Evolutionary conservation across 1,284 basidiomycete genomes (phyloP), one percentile per base, ranked within the genome.

Genomic region (Neolentinus lepideus): DNA sequence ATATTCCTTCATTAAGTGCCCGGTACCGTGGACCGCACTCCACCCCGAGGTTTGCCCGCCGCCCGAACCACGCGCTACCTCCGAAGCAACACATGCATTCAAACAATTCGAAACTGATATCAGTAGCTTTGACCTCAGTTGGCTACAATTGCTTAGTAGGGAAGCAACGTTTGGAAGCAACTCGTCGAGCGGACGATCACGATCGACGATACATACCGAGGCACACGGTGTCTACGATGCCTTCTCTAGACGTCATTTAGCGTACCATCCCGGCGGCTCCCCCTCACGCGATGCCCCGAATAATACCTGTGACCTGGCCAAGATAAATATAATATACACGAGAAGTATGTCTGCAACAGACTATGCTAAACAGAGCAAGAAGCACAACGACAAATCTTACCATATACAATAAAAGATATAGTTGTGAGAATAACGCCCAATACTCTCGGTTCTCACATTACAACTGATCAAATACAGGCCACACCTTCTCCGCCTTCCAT

Each of bases 401-500:
- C 38, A n/a, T 16, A 43, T 6, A 16, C 12, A 43, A 43, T 9
- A 43, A 16, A n/a, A n/a, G 38, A n/a, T 43, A 43, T n/a, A 43
- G 8, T 35, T 16, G 16, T 35, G 16, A 35, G 9, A 35, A 35
- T 9, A 16, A 35, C 33, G 33, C 16, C 33, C 9, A 35, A 16
- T 9, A 9, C 9, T 16, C 9, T 9, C 33, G 33, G 16, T 6
- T 9, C 38, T 21, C 22, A 21, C 16, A 25, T 21, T 26, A 50
- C n/a, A n/a, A n/a, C 12, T 31, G 10, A 19, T 66, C 63, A 54
- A 69, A 62, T 52, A 72, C 80, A 14, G 90, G 89, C 88, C 89
- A 92, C 54, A 71, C 77, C 36, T 84, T 84, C 61, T 92, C 88
- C 12, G 75, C 82, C 62, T 85, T 85, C 78, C 91, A 90, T 63